A percentile compares a stretch with the other conserved stretches of the same genome.
phyloP scores from a whole-genome alignment of 139 green algal species.

The Trebouxia sp. region DNA sequence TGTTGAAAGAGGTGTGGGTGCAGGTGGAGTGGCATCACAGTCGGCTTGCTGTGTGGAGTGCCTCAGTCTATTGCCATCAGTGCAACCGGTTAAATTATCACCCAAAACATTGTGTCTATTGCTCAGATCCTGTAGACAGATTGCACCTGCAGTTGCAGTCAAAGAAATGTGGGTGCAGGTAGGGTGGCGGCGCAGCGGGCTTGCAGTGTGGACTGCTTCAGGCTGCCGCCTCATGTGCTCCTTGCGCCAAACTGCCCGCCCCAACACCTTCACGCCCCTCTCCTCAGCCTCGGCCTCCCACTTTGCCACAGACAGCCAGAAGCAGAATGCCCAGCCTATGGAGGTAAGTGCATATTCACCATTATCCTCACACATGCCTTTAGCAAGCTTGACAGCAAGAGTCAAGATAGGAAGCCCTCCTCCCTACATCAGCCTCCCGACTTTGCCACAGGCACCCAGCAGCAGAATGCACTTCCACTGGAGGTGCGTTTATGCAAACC shows the following conservation, averaged over 20 bases:
- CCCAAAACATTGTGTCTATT: neutral
- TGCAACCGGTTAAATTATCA: neutral
- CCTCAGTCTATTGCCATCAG: constrained; percentile 75
- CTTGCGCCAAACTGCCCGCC: constrained; percentile 54
- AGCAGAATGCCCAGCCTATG: constrained; percentile 18
- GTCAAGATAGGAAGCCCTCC: too few species aligned
- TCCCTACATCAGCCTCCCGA: too few species aligned
- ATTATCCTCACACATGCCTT: too few species aligned
- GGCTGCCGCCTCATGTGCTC: constrained; percentile 83
- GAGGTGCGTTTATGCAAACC: too few species aligned
- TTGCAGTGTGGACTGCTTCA: constrained; percentile 74
- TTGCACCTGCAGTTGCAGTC: too few species aligned
- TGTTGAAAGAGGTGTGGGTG: too few species aligned
- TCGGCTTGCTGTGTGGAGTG: constrained; percentile 75
- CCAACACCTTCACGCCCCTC: constrained; percentile 23
- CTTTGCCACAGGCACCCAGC: too few species aligned
- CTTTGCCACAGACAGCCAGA: constrained; percentile 6
- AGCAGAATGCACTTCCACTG: too few species aligned
- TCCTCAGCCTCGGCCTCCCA: neutral
- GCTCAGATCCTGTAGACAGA: too few species aligned
- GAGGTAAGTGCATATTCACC: constrained; percentile 33
- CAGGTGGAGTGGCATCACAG: constrained; percentile 64
- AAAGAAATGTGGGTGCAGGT: constrained; percentile 43
- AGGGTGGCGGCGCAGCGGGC: constrained; percentile 64
- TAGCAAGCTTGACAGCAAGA: too few species aligned